Percentiles rank a stretch among this genome's conserved stretches.
Evolutionary conservation across 1,284 basidiomycete genomes (phyloP).

Genomic region (Leccinum angustisporum): DNA sequence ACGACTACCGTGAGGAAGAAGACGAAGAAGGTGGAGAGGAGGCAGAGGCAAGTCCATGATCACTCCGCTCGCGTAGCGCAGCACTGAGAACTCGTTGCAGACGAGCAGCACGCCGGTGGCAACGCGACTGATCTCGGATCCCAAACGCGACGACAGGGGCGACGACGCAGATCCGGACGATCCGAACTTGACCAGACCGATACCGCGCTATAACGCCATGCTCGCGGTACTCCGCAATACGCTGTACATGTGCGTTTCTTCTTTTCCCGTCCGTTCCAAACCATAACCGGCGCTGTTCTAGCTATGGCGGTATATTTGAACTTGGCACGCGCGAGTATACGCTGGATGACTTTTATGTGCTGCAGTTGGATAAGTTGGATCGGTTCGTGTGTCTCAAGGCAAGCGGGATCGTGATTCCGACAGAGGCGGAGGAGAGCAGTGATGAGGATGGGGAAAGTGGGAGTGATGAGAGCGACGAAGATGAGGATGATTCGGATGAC

Average conservation of each 20-base stretch:
- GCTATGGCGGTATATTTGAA: conserved; percentile 88
- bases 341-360: conserved; percentile 77
- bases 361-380: conserved; percentile 83
- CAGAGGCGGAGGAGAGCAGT: conserved; percentile 62
- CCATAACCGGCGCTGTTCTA: conserved; percentile 30
- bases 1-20: conserved; percentile 32
- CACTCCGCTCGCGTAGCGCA: background rate
- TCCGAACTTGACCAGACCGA: conserved; percentile 67
- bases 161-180: conserved; percentile 63
- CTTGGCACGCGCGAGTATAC: conserved; percentile 81
- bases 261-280: background rate
- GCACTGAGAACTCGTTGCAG: conserved; percentile 1
- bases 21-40: conserved; percentile 34
- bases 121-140: background rate
- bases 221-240: conserved; percentile 84
- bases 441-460: conserved; percentile 56
- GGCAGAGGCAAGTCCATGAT: conserved; percentile 11
- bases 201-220: conserved; percentile 91
- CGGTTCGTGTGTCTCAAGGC: conserved; percentile 70
- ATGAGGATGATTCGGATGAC: conserved; percentile 43
- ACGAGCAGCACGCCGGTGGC: background rate
- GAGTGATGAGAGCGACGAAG: conserved; percentile 46
- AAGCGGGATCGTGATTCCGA: conserved; percentile 60
- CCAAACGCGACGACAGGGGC: background rate
- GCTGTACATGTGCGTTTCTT: conserved; percentile 68